phyloP scores from a whole-genome alignment of 1,284 basidiomycete genomes.

The Mrakiaceae sp. region DNA sequence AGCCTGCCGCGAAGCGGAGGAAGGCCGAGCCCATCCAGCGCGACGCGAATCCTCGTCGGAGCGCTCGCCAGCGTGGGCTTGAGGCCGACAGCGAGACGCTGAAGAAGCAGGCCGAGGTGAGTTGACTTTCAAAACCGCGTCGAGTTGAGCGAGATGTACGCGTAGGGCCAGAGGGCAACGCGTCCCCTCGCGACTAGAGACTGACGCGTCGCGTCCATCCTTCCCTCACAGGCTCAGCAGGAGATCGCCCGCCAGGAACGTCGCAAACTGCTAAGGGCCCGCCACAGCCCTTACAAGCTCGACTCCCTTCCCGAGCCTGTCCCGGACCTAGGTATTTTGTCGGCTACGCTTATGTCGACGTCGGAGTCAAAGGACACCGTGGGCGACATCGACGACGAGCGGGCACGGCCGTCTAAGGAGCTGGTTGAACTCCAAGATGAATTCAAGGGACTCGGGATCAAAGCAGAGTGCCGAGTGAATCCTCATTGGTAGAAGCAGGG shows the following conservation, averaged over 20 bases:
- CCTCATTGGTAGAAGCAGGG: no score
- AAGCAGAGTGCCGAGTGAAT: not conserved
- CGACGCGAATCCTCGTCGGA: not conserved
- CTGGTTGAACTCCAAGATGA: conserved; percentile 6
- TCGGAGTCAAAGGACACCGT: not conserved
- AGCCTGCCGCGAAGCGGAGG: not conserved
- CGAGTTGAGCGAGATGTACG: not conserved
- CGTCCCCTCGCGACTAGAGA: not conserved
- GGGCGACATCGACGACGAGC: not conserved
- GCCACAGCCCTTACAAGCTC: conserved; percentile 12
- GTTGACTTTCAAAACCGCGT: not conserved
- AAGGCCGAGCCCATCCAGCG: not conserved
- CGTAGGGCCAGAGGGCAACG: not conserved
- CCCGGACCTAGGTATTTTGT: not conserved
- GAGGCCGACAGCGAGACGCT: conserved; percentile 13
- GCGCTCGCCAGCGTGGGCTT: conserved; percentile 5
- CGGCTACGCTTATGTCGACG: not conserved
- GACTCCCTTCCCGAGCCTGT: conserved; percentile 14
- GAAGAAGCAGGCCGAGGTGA: not conserved
- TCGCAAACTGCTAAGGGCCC: not conserved
- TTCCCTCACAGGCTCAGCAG: no score
- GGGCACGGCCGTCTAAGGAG: not conserved
- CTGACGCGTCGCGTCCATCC: not conserved
- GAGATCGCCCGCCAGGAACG: not conserved
- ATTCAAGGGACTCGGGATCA: not conserved